Base-by-base conservation (phyloP, 1,284 basidiomycete species). In the Apiotrichum akiyoshidainum region DNA sequence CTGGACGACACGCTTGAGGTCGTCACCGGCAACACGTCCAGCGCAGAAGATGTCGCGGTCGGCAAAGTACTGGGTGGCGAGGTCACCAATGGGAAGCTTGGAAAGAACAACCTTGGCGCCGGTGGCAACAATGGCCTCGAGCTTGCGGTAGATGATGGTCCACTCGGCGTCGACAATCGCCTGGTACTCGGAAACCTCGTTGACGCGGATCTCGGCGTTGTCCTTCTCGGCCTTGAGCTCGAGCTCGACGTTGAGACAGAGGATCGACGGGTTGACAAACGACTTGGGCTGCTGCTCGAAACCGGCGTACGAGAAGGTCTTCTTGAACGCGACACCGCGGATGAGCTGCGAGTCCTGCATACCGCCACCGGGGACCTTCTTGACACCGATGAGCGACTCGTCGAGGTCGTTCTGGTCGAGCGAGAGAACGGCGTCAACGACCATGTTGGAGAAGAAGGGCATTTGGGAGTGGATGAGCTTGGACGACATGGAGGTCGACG, bases 141-240 rank as follows among this genome's bases (percentile, higher is more conserved):
- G 83, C 79, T 99, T 99, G 71, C 89, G 86, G 81, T 94, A 99
- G 76, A 99, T 99, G 79, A 99, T 99, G 71, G 94, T 89, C 96
- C 96, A 99, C 78, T 99, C 96, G 31, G 96, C 96, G 73, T 99
- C 93, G 58, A 99, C 96, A 67, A 99, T 97, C 8, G 94, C 93
- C 79, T 99, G 96, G 78, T 99, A 99, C 71, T 97, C 93, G 22
- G 91, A 88, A 26, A 99, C 95, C 50, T 90, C 88, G 73, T 97
- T 92, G 52, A 99, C 92, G 39, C 96, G 87, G 46, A 99, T 90
- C 80, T 99, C 96, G 11, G 96, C 96, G 68, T 99, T 99, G 80
- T 99, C 96, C 79, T 98, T 96, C 80, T 99, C 96, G 0, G 96
- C 96, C 80, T 99, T 99, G 70, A 99, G 84, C 79, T 99, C 96